Conservation (phyloP, 768 basidiomycete genomes). For the Leccinellum rugosiceps region DNA sequence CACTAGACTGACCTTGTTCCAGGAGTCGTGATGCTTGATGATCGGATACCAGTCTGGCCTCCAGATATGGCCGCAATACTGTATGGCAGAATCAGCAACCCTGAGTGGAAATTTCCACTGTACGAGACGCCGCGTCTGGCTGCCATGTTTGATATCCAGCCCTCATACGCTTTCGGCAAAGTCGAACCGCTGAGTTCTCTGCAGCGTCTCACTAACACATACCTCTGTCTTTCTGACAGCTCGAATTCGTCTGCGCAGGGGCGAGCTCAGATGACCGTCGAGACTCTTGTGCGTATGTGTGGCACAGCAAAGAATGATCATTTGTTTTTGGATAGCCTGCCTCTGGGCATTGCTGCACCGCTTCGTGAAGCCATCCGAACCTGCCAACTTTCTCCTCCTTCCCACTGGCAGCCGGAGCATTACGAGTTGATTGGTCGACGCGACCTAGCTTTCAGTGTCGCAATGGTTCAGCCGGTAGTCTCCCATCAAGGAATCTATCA, state of each 20-base stretch:
- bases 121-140: constrained; percentile 45
- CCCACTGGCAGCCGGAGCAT: constrained; percentile 63
- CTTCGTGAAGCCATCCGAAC: constrained; percentile 79
- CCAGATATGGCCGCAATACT: constrained; percentile 72
- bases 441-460: constrained; percentile 31
- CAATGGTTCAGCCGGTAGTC: constrained; percentile 27
- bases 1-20: constrained; percentile 12
- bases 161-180: constrained; percentile 60
- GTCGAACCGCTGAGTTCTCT: constrained; percentile 55
- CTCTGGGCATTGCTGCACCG: constrained; percentile 72
- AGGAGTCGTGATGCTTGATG: constrained; percentile 54
- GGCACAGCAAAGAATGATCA: constrained; percentile 39
- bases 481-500: constrained; percentile 29
- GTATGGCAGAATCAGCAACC: constrained; percentile 53
- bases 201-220: constrained; percentile 52
- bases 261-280: constrained; percentile 65
- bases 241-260: constrained; percentile 50
- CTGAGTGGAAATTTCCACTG: constrained; percentile 61
- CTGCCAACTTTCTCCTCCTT: constrained; percentile 75
- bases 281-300: constrained; percentile 45
- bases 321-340: constrained; percentile 52
- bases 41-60: constrained; percentile 73
- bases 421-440: constrained; percentile 32
- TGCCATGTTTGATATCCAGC: constrained; percentile 46
- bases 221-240: constrained; percentile 56